phyloP scores from a whole-genome alignment of 306 rosid species.

The Oxytropis ochrocephala region DNA sequence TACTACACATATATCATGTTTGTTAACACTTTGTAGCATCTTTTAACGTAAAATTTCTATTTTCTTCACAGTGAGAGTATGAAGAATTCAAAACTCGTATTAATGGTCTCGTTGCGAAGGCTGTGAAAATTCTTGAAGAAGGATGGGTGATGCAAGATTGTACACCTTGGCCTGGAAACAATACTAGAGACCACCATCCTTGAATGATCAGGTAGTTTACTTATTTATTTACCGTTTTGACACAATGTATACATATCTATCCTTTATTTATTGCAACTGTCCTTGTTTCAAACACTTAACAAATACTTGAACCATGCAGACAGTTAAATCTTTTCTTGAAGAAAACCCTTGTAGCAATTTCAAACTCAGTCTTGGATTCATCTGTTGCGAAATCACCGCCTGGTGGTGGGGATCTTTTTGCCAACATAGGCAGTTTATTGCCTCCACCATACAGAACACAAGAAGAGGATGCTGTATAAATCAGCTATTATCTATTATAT shows the following conservation, averaged over 20 bases:
- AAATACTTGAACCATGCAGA: conserved; percentile 42
- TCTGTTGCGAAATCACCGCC: conserved; percentile 39
- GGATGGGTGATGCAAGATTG: conserved; percentile 99
- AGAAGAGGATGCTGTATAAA: conserved; percentile 24
- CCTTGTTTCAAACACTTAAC: conserved; percentile 14
- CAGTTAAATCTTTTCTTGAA: conserved; percentile 73
- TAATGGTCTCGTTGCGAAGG: conserved; percentile 86
- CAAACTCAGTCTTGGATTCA: conserved; percentile 73
- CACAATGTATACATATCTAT: not conserved
- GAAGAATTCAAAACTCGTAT: conserved; percentile 91
- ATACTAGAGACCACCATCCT: conserved; percentile 95
- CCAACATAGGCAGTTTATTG: conserved; percentile 39
- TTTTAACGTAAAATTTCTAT: conserved; percentile 1
- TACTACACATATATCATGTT: not conserved
- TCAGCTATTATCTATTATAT: not conserved
- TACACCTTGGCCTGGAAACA: conserved; percentile 99
- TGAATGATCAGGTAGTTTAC: conserved; percentile 74
- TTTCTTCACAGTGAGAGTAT: conserved; percentile 69
- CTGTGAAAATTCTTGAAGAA: conserved; percentile 79
- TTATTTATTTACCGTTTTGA: conserved; percentile 6
- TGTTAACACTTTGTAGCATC: not conserved
- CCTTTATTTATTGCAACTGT: not conserved
- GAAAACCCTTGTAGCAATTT: conserved; percentile 81
- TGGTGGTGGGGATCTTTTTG: conserved; percentile 58
- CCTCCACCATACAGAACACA: conserved; percentile 61